Percentiles rank a stretch among this genome's conserved stretches.
Conservation (phyloP, 768 basidiomycete genomes). For the Pseudohyphozyma bogoriensis region DNA sequence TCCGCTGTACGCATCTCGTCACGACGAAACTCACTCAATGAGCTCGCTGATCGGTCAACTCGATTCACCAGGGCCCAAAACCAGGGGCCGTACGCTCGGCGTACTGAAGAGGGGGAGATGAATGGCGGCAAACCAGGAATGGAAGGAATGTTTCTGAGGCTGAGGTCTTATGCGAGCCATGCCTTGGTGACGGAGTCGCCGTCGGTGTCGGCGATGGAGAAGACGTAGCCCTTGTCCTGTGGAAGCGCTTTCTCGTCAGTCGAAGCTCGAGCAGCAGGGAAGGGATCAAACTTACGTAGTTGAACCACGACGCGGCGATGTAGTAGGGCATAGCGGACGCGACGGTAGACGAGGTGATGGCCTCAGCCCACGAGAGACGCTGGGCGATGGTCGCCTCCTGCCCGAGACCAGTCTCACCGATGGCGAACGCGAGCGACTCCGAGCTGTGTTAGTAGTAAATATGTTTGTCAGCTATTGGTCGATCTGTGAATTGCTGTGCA, state of each 20-base stretch:
- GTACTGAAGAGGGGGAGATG: too few species aligned
- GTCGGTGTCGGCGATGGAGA: slow-evolving; percentile 14
- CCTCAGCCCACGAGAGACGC: slow-evolving; percentile 23
- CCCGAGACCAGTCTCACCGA: slow-evolving; percentile 33
- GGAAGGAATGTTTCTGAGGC: too few species aligned
- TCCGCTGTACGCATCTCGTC: too few species aligned
- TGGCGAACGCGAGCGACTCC: slow-evolving; percentile 29
- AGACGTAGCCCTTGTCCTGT: slow-evolving; percentile 24
- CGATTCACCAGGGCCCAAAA: too few species aligned
- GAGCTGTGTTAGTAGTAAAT: too few species aligned
- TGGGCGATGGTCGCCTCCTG: slow-evolving; percentile 2
- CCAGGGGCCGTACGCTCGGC: too few species aligned
- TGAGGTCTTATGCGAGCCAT: too few species aligned
- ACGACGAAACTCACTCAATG: too few species aligned
- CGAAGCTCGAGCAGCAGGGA: neutral
- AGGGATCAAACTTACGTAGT: slow-evolving; percentile 17
- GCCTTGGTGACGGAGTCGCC: slow-evolving; percentile 22
- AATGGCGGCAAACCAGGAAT: too few species aligned
- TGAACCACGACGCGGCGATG: slow-evolving; percentile 29
- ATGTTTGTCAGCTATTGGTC: too few species aligned
- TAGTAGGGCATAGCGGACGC: slow-evolving; percentile 18
- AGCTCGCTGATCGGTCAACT: too few species aligned
- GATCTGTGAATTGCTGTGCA: too few species aligned
- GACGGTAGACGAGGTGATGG: slow-evolving; percentile 13
- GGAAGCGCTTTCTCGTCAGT: neutral